Base-by-base conservation (phyloP, 106 monocot species). In the Agapanthus africanus region DNA sequence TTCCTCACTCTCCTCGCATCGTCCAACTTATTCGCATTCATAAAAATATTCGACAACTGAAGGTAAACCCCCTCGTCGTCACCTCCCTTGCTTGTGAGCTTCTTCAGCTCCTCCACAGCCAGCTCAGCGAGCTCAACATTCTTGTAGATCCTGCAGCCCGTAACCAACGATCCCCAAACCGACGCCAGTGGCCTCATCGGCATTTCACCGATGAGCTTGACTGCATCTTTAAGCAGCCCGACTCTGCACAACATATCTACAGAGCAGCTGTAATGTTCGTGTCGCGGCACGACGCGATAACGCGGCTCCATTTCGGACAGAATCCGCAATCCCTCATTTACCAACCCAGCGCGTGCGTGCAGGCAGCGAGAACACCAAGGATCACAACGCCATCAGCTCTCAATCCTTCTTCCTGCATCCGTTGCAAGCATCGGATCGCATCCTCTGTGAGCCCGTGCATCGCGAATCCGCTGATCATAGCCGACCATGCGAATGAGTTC, bases 171-270 rank as follows among this genome's bases (percentile, higher is more conserved):
- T 0, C 90, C 90, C 90, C 86, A 90, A 0, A 86, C 86, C 0
- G 90, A 80, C 6, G 79, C 73, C 31, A 76, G 35, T 4, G 86
- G 83, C 52, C 27, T 78, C 83, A 86, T 86, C 3, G 90, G 90
- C 90, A 90, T 83, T 21, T 14, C 40, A 11, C 50, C 35, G 8
- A 83, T 77, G 21, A 86, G 70, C 59, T 47, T 76, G 31, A 81
- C 40, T 0, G 86, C 90, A 14, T 83, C 86, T 0, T 78, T 40
- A 18, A 90, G 54, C 70, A 67, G 68, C 4, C 86, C 90, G 5
- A 79, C 83, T 19, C 77, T 67, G 62, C 83, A 81, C n/a, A 90
- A 77, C 86, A 90, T 76, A 63, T 90, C 86, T 9, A 83, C 78
- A 0, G 73, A 54, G 50, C 86, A 90, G 71, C 78, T 80, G 59